Conservation (phyloP, 345 rosid species). For the Limnanthes douglasii region DNA sequence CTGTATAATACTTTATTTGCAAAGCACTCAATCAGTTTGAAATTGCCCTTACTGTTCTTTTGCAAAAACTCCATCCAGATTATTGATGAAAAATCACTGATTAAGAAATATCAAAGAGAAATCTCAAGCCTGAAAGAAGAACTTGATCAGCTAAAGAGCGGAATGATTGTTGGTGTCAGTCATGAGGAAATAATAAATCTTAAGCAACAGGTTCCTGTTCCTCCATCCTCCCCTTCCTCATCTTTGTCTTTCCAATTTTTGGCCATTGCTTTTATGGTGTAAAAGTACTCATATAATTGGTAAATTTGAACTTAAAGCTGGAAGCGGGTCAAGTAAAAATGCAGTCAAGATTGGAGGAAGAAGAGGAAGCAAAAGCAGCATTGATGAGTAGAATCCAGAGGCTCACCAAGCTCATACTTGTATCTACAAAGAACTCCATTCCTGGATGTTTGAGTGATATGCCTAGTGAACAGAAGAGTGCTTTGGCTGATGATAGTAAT, state of each 20-base stretch:
- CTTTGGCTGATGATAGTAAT: conserved; percentile 55
- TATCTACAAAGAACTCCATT: conserved; percentile 78
- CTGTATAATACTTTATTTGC: background rate
- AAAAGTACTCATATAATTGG: conserved; percentile 7
- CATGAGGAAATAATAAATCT: conserved; percentile 88
- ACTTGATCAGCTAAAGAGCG: conserved; percentile 80
- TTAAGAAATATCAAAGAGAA: conserved; percentile 96
- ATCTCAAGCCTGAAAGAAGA: conserved; percentile 78
- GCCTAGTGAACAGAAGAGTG: conserved; percentile 57
- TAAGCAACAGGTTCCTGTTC: conserved; percentile 65
- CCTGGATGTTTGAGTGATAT: conserved; percentile 53
- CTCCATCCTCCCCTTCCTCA: background rate
- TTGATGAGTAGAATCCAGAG: conserved; percentile 98
- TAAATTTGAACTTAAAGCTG: conserved; percentile 28
- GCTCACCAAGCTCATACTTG: conserved; percentile 95
- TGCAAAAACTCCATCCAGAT: conserved; percentile 36
- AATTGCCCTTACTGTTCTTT: conserved; percentile 9
- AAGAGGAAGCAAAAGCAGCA: conserved; percentile 99
- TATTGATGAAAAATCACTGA: conserved; percentile 93
- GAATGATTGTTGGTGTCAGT: conserved; percentile 77
- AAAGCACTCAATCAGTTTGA: conserved; percentile 3
- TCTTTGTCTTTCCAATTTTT: background rate
- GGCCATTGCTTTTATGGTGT: conserved; percentile 3
- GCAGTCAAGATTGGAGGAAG: conserved; percentile 99
- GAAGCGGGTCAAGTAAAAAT: conserved; percentile 99